Evolutionary conservation across 176 grass and related monocot species (phyloP).

Genomic region (Oryza punctata): DNA sequence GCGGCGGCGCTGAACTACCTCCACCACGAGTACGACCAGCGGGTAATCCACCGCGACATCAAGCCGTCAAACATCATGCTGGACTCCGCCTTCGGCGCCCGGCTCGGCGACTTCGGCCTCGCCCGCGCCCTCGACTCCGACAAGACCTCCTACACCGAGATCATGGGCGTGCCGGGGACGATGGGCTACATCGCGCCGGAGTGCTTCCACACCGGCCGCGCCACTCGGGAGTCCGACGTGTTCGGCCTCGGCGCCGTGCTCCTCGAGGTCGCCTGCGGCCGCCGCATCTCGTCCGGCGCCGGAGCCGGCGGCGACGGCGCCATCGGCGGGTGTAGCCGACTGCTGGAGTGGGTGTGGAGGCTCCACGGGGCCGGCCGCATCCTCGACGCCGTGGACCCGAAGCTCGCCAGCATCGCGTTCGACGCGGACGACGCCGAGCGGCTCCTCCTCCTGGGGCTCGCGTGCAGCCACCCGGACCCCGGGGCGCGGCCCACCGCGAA

Average conservation of each 20-base stretch:
- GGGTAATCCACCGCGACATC: constrained; percentile 43
- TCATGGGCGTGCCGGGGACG: background rate
- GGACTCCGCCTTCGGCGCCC: background rate
- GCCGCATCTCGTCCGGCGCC: background rate
- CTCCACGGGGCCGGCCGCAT: constrained; percentile 30
- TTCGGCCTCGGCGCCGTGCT: constrained; percentile 51
- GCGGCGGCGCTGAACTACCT: constrained; percentile 58
- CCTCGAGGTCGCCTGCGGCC: constrained; percentile 8
- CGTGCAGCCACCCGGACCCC: background rate
- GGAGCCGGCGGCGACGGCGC: background rate
- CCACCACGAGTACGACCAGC: constrained; percentile 60
- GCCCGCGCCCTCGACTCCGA: background rate
- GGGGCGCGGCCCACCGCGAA: background rate
- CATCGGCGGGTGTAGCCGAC: constrained; percentile 43
- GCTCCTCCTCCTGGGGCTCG: background rate
- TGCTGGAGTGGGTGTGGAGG: constrained; percentile 60
- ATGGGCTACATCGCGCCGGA: background rate
- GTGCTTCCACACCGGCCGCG: constrained; percentile 40
- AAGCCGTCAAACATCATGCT: background rate
- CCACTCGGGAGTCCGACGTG: constrained; percentile 59
- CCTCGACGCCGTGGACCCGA: background rate
- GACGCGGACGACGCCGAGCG: background rate
- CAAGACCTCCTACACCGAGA: background rate
- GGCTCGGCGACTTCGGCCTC: background rate
- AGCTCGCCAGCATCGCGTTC: background rate